A percentile compares a stretch with the other conserved stretches of the same genome.
Evolutionary conservation across 306 rosid species (phyloP).

Genomic region (Vicia sativa): DNA sequence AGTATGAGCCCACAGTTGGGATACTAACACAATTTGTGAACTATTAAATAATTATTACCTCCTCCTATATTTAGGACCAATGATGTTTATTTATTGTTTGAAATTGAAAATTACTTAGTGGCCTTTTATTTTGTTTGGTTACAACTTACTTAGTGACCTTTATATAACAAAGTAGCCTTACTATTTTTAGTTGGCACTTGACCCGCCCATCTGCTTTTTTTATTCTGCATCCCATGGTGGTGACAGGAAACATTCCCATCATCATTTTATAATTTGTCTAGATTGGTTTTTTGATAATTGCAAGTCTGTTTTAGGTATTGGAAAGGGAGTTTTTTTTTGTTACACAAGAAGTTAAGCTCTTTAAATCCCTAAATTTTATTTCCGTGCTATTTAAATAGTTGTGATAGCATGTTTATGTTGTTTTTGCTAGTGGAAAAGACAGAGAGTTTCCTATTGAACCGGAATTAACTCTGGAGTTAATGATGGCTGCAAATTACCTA

Average conservation of each 20-base stretch:
- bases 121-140: background rate
- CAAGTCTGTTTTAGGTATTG: conserved; percentile 6
- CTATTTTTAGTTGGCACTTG: conserved; percentile 23
- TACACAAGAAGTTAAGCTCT: background rate
- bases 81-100: background rate
- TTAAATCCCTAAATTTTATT: background rate
- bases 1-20: background rate
- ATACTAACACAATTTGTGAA: conserved; percentile 4
- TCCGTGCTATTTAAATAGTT: conserved; percentile 8
- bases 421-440: conserved; percentile 75
- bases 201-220: background rate
- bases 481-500: conserved; percentile 97
- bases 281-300: conserved; percentile 1
- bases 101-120: background rate
- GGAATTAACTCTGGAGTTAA: conserved; percentile 82
- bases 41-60: conserved; percentile 20
- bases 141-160: background rate
- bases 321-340: conserved; percentile 19
- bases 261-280: conserved; percentile 5
- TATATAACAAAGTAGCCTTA: background rate
- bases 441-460: conserved; percentile 90
- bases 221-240: background rate
- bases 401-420: conserved; percentile 28
- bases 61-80: background rate
- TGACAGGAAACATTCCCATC: background rate